Base-by-base conservation (phyloP, 257 asterid genomes). In the Gentiana dahurica region DNA sequence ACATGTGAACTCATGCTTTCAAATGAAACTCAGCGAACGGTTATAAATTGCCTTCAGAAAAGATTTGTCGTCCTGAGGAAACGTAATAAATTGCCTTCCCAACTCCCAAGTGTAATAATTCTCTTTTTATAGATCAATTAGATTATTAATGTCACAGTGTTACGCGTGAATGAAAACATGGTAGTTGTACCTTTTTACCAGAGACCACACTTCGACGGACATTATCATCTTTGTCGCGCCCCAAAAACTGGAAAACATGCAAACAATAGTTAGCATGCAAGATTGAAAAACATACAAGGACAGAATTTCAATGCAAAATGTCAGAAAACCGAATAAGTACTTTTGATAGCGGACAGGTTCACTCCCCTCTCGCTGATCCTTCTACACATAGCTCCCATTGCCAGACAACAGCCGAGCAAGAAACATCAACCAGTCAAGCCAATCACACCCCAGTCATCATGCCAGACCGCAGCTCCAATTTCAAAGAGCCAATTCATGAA, bases 321-420 rank as follows among this genome's bases (percentile, higher is more conserved):
- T 50, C 33, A 59, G 54, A 41, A 35, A 7, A 24, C 24, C 50
- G 57, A 41, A 50, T 12, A 58, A 49, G 50, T 54, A 87, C 96
- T 96, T 91, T 91, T 4, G 97, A 91, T 39, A 91, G 96, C 82
- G 97, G 78, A 91, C 96, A 67, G 98, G 98, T 70, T 94, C 86
- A 63, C 95, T 78, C 66, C 68, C 68, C 70, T 81, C 85, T 60
- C 75, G 86, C 68, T 84, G 80, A 79, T 78, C 78, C 84, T 87
- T 91, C 97, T 91, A 85, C 72, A 81, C 74, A 71, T 65, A 63
- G 74, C 96, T 87, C 96, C 70, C 74, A 82, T 65, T 82, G 88
- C 77, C 93, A 84, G 86, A 75, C 58, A 77, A 73, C 68, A 77
- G 68, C 76, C 74, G 75, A 58, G 78, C 76, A 74, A 87, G 75